phyloP scores from a whole-genome alignment of 2,329 filamentous ascomycete genomes.

The Emmonsiellopsis sp. region DNA sequence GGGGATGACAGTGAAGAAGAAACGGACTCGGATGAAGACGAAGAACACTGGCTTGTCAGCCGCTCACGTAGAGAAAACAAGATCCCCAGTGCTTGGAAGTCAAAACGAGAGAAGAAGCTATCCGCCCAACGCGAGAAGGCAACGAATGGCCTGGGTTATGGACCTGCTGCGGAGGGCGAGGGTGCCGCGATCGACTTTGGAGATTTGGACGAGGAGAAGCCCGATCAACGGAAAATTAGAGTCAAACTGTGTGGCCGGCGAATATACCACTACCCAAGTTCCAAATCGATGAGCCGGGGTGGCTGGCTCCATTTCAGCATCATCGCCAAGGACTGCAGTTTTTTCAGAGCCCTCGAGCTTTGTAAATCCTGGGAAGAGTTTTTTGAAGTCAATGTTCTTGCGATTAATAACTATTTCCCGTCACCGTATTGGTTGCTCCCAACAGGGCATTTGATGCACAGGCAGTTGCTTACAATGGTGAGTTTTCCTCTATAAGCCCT shows the following conservation, averaged over 20 bases:
- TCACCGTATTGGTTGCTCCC: constrained; percentile 32
- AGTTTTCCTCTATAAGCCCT: not conserved
- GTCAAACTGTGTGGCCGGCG: constrained; percentile 40
- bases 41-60: constrained; percentile 15
- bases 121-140: constrained; percentile 2
- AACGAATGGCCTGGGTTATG: not conserved
- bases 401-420: constrained; percentile 39
- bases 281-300: constrained; percentile 37
- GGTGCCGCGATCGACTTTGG: constrained; percentile 26
- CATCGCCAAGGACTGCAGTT: constrained; percentile 39
- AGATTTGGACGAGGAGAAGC: constrained; percentile 19
- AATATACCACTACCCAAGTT: constrained; percentile 44
- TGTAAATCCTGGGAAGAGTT: constrained; percentile 45
- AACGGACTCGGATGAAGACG: constrained; percentile 9
- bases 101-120: constrained; percentile 23
- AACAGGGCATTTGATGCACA: constrained; percentile 24
- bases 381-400: constrained; percentile 38
- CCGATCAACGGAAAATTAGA: constrained; percentile 26
- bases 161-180: constrained; percentile 7
- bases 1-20: constrained; percentile 5
- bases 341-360: constrained; percentile 37
- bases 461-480: constrained; percentile 34
- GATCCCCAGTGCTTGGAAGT: constrained; percentile 17
- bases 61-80: constrained; percentile 18
- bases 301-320: constrained; percentile 45